phyloP scores from a whole-genome alignment of 805 yeast genomes.

The Lipomyces yamadae region DNA sequence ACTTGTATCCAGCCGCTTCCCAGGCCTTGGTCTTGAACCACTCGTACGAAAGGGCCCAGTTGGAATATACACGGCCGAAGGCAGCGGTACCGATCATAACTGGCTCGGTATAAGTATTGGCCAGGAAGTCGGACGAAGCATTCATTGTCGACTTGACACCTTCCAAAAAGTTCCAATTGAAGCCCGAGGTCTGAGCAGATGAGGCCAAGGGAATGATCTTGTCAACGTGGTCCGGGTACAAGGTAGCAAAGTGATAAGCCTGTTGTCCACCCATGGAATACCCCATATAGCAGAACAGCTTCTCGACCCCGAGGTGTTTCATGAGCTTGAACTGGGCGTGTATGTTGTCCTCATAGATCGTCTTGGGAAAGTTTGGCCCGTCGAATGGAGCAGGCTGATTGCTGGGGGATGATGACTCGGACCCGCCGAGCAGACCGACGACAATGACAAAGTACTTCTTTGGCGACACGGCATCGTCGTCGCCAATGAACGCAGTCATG shows the following conservation, averaged over 20 bases:
- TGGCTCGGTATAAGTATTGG: constrained; percentile 33
- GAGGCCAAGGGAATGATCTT: constrained; percentile 36
- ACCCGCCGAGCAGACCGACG: constrained; percentile 37
- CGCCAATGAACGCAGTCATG: constrained; percentile 30
- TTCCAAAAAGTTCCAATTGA: constrained; percentile 37
- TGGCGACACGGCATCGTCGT: constrained; percentile 32
- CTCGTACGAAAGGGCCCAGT: constrained; percentile 37
- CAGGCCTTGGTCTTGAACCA: constrained; percentile 37
- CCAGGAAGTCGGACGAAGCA: constrained; percentile 34
- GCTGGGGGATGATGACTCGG: constrained; percentile 37
- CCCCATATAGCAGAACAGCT: constrained; percentile 36
- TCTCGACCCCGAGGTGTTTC: constrained; percentile 32
- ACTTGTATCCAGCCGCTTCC: constrained; percentile 33
- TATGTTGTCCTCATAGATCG: constrained; percentile 37
- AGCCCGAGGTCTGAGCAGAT: constrained; percentile 37
- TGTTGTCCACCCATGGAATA: constrained; percentile 39
- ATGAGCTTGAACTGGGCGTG: constrained; percentile 33
- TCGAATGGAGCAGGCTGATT: constrained; percentile 37
- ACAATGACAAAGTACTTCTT: constrained; percentile 35
- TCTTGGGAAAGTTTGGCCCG: constrained; percentile 37
- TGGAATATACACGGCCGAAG: constrained; percentile 38
- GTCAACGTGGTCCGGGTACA: constrained; percentile 36
- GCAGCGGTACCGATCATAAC: constrained; percentile 33
- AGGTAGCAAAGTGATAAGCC: constrained; percentile 35
- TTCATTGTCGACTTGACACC: constrained; percentile 33